A percentile compares a stretch with the other conserved stretches of the same genome.
Evolutionary conservation across 1,139 yeast genomes (phyloP).

Genomic region (Taphrina deformans): DNA sequence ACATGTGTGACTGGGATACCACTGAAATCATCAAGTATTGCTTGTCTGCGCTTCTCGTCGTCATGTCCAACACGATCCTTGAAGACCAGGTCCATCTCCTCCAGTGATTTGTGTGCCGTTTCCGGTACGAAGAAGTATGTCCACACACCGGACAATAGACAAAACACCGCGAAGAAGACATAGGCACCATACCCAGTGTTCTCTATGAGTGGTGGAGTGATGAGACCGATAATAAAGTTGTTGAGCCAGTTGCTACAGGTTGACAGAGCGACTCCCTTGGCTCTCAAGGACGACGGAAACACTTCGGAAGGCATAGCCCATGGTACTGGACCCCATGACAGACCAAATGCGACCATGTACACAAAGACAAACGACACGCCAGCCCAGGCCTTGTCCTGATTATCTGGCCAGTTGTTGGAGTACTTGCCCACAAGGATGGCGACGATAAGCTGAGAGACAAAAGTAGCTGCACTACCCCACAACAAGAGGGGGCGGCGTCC

Average conservation of each 20-base stretch:
- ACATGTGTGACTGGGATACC: background rate
- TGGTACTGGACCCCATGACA: constrained; percentile 34
- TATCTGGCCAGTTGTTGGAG: constrained; percentile 25
- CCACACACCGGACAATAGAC: constrained; percentile 44
- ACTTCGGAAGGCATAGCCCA: constrained; percentile 35
- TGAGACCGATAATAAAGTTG: constrained; percentile 39
- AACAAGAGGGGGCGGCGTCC: constrained; percentile 70
- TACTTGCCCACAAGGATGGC: constrained; percentile 54
- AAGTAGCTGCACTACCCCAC: constrained; percentile 65
- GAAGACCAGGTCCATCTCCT: constrained; percentile 59
- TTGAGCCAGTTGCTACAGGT: constrained; percentile 36
- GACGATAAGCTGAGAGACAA: constrained; percentile 61
- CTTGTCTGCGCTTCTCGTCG: constrained; percentile 28
- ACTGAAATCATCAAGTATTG: background rate
- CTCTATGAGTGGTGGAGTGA: constrained; percentile 32
- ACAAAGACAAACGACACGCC: constrained; percentile 28
- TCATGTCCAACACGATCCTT: constrained; percentile 28
- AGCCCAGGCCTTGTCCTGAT: constrained; percentile 29
- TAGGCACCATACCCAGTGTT: constrained; percentile 31
- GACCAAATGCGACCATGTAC: constrained; percentile 32
- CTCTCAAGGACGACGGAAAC: constrained; percentile 33
- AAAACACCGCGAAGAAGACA: constrained; percentile 46
- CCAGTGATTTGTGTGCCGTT: constrained; percentile 59
- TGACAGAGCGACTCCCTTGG: constrained; percentile 35
- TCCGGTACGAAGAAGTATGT: constrained; percentile 56